phyloP scores from a whole-genome alignment of 305 asterid genomes.

The Rubia peregrina region DNA sequence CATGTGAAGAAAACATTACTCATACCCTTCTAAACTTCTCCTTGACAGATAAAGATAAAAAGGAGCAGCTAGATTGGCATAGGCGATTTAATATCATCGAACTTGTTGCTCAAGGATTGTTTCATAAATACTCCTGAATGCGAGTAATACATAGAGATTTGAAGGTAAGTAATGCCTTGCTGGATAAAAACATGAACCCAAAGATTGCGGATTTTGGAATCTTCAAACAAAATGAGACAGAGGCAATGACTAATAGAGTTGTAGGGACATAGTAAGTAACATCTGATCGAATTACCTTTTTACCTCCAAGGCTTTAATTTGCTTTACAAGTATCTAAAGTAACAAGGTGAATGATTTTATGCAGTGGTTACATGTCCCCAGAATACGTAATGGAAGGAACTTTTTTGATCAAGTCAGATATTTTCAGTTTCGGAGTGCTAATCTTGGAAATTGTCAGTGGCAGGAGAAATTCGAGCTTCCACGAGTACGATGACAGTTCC shows the following conservation, averaged over 20 bases:
- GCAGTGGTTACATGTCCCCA: constrained; percentile 68
- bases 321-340: neutral
- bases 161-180: constrained; percentile 29
- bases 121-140: constrained; percentile 30
- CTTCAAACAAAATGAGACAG: constrained; percentile 32
- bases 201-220: constrained; percentile 42
- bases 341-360: neutral
- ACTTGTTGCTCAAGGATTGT: constrained; percentile 32
- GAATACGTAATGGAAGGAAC: constrained; percentile 62
- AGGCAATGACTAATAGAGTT: constrained; percentile 45
- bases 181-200: constrained; percentile 34
- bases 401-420: constrained; percentile 55
- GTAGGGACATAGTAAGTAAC: constrained; percentile 58
- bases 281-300: neutral
- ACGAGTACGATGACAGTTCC: constrained; percentile 34
- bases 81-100: constrained; percentile 26
- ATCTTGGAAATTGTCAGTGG: constrained; percentile 51
- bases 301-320: neutral
- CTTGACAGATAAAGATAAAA: constrained; percentile 19
- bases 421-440: constrained; percentile 54
- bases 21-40: constrained; percentile 16
- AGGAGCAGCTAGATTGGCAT: constrained; percentile 21
- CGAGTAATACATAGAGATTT: constrained; percentile 32
- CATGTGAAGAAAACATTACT: constrained; percentile 17
- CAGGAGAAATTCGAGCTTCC: constrained; percentile 37